Percentiles rank a stretch among this genome's conserved stretches.
phyloP scores from a whole-genome alignment of 257 asterid species.

The Ophiorrhiza pumila region DNA sequence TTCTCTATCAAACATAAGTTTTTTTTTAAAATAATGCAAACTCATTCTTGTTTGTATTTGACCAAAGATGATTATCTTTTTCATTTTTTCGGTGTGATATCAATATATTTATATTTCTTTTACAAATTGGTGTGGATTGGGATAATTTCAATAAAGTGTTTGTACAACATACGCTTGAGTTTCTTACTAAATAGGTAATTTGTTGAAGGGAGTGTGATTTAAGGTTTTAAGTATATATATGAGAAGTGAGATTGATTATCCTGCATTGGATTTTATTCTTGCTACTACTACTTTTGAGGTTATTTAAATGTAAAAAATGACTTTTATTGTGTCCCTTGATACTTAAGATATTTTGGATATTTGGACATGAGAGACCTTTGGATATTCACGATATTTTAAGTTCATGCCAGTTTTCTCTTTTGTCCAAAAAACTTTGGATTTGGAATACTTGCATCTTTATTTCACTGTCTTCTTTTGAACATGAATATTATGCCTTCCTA shows the following conservation, averaged over 20 bases:
- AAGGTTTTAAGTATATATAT: background rate
- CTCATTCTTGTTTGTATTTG: background rate
- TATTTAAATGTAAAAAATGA: background rate
- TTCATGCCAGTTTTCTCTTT: background rate
- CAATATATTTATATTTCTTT: conserved; percentile 16
- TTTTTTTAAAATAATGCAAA: background rate
- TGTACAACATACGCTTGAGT: conserved; percentile 80
- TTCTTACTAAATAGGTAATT: conserved; percentile 82
- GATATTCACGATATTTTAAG: background rate
- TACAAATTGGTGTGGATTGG: conserved; percentile 82
- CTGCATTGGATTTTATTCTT: background rate
- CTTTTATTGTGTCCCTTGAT: background rate
- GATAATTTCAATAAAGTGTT: conserved; percentile 70
- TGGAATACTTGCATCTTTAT: background rate
- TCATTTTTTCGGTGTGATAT: conserved; percentile 17
- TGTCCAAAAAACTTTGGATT: background rate
- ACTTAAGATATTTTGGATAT: background rate
- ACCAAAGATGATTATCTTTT: conserved; percentile 11
- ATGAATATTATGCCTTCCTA: too few relatives aligned
- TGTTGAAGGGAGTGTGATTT: background rate
- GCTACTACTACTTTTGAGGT: background rate
- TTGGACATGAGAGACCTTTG: background rate
- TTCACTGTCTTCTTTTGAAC: background rate
- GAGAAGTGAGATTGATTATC: background rate
- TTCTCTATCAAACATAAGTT: too few relatives aligned